Percentiles rank a stretch among this genome's conserved stretches.
Conservation (phyloP, 495 filamentous ascomycete genomes). For the Xylaria curta region DNA sequence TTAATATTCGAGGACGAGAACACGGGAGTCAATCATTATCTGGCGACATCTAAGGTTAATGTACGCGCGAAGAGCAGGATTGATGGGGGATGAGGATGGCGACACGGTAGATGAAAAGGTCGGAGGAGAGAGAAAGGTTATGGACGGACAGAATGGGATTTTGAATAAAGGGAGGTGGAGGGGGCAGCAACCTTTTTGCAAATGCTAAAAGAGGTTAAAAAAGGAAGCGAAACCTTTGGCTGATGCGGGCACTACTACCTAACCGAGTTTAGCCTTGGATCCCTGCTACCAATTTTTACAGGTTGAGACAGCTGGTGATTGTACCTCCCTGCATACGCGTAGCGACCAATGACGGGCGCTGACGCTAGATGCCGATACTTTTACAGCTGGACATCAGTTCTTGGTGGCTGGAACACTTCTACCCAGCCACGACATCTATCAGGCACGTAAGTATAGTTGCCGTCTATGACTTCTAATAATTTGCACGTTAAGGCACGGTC, state of each 20-base stretch:
- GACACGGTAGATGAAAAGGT: constrained; percentile 13
- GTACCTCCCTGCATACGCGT: neutral
- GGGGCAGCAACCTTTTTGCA: neutral
- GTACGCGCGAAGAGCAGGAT: constrained; percentile 3
- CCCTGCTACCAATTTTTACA: neutral
- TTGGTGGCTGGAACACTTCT: neutral
- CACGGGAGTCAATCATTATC: constrained; percentile 14
- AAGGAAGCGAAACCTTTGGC: neutral
- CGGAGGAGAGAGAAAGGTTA: constrained; percentile 18
- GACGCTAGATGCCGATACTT: too few relatives aligned
- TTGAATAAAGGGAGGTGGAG: constrained; percentile 24
- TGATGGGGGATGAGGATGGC: neutral
- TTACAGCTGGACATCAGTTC: too few relatives aligned
- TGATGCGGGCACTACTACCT: neutral
- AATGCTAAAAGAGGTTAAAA: constrained; percentile 1
- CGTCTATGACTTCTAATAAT: too few relatives aligned
- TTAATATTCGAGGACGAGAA: neutral
- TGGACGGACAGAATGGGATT: constrained; percentile 5
- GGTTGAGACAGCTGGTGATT: neutral
- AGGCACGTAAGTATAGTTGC: neutral
- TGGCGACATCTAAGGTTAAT: neutral
- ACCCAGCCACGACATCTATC: neutral
- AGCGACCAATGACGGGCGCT: too few relatives aligned
- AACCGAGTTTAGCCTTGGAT: neutral
- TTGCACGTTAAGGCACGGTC: too few relatives aligned